These are phyloP conservation scores for Tylopilus sp. DNA, from an alignment of 768 basidiomycete species.

Conservation along the genomic window DNA sequence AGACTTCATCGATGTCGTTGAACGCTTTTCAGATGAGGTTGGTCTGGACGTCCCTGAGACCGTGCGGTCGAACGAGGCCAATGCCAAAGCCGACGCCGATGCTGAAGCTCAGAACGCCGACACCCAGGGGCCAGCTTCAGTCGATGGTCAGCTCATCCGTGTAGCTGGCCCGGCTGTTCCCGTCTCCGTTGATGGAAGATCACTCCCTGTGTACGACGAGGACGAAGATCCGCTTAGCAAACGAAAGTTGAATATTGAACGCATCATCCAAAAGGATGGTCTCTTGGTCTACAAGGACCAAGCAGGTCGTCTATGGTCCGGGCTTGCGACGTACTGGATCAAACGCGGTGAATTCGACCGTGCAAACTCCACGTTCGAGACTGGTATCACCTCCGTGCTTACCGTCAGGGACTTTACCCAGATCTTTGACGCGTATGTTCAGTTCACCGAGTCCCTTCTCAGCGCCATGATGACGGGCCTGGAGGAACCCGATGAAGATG, in stretches of 20 bases:
- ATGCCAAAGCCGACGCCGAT: constrained; percentile 47
- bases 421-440: constrained; percentile 94
- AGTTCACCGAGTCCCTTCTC: constrained; percentile 89
- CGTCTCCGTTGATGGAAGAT: constrained; percentile 48
- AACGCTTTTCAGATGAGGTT: constrained; percentile 87
- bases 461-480: constrained; percentile 85
- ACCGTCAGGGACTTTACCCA: constrained; percentile 97
- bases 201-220: constrained; percentile 58
- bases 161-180: constrained; percentile 64
- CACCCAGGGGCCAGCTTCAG: constrained; percentile 40
- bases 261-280: constrained; percentile 82
- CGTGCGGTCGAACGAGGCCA: constrained; percentile 47
- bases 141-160: constrained; percentile 63
- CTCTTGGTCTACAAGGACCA: constrained; percentile 92
- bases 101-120: constrained; percentile 33
- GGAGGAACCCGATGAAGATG: constrained; percentile 71
- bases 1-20: constrained; percentile 90
- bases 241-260: constrained; percentile 79
- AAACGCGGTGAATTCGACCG: constrained; percentile 94
- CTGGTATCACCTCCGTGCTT: constrained; percentile 77
- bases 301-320: constrained; percentile 94
- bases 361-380: constrained; percentile 84
- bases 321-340: constrained; percentile 97
- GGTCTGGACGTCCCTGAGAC: constrained; percentile 84
- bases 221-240: constrained; percentile 78